Evolutionary conservation across 768 basidiomycete species (phyloP).

Genomic region (Naganishia vaughanmartiniae): DNA sequence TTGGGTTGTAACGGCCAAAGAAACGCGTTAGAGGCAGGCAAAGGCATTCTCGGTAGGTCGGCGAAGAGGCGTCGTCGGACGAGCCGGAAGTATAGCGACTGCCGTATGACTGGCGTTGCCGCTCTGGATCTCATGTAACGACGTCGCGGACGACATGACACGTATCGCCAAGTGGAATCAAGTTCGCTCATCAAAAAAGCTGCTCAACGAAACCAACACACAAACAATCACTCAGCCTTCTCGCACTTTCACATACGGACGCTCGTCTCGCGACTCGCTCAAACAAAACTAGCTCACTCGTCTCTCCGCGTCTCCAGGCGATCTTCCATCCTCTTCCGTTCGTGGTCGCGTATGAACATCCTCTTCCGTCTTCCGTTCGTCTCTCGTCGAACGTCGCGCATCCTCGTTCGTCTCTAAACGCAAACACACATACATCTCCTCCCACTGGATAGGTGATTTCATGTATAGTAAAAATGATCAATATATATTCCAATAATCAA

Average conservation of each 20-base stretch:
- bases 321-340: neutral
- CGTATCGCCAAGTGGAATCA: neutral
- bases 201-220: slow-evolving; percentile 9
- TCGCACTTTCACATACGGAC: slow-evolving; percentile 7
- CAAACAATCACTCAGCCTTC: slow-evolving; percentile 15
- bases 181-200: neutral
- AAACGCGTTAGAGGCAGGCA: neutral
- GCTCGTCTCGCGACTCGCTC: slow-evolving; percentile 24
- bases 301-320: neutral
- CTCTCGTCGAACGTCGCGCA: neutral
- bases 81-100: neutral
- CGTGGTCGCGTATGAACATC: too few species aligned
- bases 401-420: neutral
- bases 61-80: neutral
- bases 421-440: slow-evolving; percentile 10
- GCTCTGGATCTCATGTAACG: neutral
- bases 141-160: too few species aligned
- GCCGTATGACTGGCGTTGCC: too few species aligned
- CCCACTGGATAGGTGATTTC: slow-evolving; percentile 24
- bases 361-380: neutral
- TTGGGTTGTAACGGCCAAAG: neutral
- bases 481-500: slow-evolving; percentile 8
- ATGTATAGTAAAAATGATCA: slow-evolving; percentile 18
- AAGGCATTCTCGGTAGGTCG: neutral
- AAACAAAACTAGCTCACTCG: slow-evolving; percentile 20